A percentile compares a stretch with the other conserved stretches of the same genome.
Evolutionary conservation across 2,329 filamentous ascomycete genomes (phyloP).

Genomic region (Biscogniauxia sp.): DNA sequence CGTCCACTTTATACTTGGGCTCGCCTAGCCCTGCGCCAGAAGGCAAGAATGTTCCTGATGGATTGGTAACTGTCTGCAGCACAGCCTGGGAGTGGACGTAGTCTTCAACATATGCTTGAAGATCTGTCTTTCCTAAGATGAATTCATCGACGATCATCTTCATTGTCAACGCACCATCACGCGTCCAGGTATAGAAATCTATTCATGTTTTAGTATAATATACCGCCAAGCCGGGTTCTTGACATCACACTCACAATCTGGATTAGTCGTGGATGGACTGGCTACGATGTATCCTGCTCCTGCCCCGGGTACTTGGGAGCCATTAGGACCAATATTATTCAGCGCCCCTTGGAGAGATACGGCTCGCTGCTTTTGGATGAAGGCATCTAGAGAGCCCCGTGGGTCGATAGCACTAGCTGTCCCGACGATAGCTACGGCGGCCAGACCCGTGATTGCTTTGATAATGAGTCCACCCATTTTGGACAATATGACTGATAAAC

Average conservation of each 20-base stretch:
- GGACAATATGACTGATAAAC: not conserved
- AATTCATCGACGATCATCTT: slow-evolving; percentile 53
- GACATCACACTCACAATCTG: slow-evolving; percentile 45
- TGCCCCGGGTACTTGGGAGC: slow-evolving; percentile 46
- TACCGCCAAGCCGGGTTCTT: not conserved
- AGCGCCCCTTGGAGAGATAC: slow-evolving; percentile 51
- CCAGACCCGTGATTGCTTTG: slow-evolving; percentile 11
- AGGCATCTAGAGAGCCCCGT: slow-evolving; percentile 22
- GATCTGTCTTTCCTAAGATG: slow-evolving; percentile 42
- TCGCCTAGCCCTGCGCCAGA: slow-evolving; percentile 50
- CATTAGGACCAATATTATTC: slow-evolving; percentile 54
- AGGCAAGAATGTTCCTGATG: slow-evolving; percentile 46
- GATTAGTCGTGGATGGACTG: slow-evolving; percentile 51
- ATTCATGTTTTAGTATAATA: slow-evolving; percentile 3
- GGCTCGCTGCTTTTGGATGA: slow-evolving; percentile 42
- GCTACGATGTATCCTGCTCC: slow-evolving; percentile 51
- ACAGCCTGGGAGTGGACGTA: slow-evolving; percentile 52
- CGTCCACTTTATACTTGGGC: slow-evolving; percentile 54
- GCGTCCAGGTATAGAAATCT: slow-evolving; percentile 59
- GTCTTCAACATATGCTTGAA: slow-evolving; percentile 47
- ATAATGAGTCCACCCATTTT: slow-evolving; percentile 14
- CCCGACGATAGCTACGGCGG: slow-evolving; percentile 11
- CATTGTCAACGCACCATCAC: slow-evolving; percentile 53
- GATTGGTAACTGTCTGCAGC: slow-evolving; percentile 51
- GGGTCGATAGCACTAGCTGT: slow-evolving; percentile 7